Base-by-base conservation (phyloP, 1,284 basidiomycete genomes). In the Cryptococcus floricola region DNA sequence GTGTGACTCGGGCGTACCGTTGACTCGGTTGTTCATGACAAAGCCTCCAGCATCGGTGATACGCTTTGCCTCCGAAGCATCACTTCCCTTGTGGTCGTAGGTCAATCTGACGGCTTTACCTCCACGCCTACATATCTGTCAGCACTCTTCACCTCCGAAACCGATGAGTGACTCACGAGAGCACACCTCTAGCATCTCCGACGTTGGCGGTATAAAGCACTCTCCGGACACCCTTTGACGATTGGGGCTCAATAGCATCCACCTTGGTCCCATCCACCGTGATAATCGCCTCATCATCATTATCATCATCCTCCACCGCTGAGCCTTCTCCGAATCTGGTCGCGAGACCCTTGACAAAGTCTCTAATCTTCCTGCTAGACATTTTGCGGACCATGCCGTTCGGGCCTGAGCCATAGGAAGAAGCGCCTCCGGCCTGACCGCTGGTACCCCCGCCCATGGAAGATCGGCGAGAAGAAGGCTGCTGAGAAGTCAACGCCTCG, bases 31-130 rank as follows among this genome's bases (percentile, higher is more conserved):
- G 71, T 96, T 96, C 88, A 98, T 88, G 23, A 99, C 94, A 69
- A 98, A 98, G 0, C 96, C 96, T 16, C 96, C 96, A 0, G 96
- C 95, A 70, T 98, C 95, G 48, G 85, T 93, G 74, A 99, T 98
- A 14, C 96, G 85, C 78, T 96, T 96, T 18, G 92, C 93, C 78
- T 99, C 96, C 73, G 95, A 91, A 67, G 88, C 87, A 75, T 99
- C 96, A 4, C 89, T 88, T 41, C 96, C 96, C 77, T 99, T 99
- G 81, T 99, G 96, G 71, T 98, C 96, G 74, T 99, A 98, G 14
- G 95, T 98, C 71, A 99, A 79, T 39, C 96, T 83, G 2, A 98
- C 85, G 1, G 93, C 96, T 68, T 86, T 88, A 19, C 95, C 96
- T 7, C 82, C 85, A 38, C 96, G 88, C 69, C 90, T 74, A 46